phyloP scores from a whole-genome alignment of 1,139 yeast species.

The Suzukiozyma palmioleophila region DNA sequence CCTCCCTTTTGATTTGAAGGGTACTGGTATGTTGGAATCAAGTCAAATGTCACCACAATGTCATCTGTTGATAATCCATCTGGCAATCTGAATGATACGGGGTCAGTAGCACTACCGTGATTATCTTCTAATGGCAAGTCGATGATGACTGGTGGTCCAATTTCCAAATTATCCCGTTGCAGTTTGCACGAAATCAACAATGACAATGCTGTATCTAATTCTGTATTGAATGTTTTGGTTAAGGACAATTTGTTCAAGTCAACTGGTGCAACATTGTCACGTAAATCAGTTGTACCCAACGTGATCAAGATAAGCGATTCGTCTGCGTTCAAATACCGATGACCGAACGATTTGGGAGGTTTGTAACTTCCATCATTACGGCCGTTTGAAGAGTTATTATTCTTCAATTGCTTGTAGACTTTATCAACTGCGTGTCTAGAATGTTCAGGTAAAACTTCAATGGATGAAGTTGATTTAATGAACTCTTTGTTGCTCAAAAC shows the following conservation, averaged over 20 bases:
- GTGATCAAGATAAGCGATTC: slow-evolving; percentile 74
- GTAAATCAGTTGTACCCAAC: slow-evolving; percentile 78
- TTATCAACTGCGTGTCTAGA: slow-evolving; percentile 32
- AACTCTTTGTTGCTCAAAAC: slow-evolving; percentile 6
- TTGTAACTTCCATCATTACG: slow-evolving; percentile 23
- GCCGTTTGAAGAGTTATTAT: slow-evolving; percentile 26
- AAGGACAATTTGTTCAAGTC: slow-evolving; percentile 61
- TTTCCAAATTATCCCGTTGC: slow-evolving; percentile 35
- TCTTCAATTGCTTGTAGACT: slow-evolving; percentile 39
- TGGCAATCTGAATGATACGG: slow-evolving; percentile 68
- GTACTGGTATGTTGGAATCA: slow-evolving; percentile 82
- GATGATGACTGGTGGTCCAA: slow-evolving; percentile 63
- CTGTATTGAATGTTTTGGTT: slow-evolving; percentile 72
- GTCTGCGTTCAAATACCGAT: slow-evolving; percentile 59
- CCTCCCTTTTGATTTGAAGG: slow-evolving; percentile 19
- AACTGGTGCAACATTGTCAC: slow-evolving; percentile 59
- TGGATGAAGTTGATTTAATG: slow-evolving; percentile 19
- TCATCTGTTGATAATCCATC: slow-evolving; percentile 47
- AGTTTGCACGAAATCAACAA: slow-evolving; percentile 60
- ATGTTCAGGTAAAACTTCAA: slow-evolving; percentile 41
- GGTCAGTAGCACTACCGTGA: slow-evolving; percentile 75
- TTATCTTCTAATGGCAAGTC: slow-evolving; percentile 85
- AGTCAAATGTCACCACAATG: slow-evolving; percentile 71
- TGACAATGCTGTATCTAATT: slow-evolving; percentile 84
- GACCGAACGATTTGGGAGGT: slow-evolving; percentile 83